A percentile compares a stretch with the other conserved stretches of the same genome.
Evolutionary conservation across 192 early-diverging fungal species (phyloP).

Genomic region (Backusella parvicylindrica): DNA sequence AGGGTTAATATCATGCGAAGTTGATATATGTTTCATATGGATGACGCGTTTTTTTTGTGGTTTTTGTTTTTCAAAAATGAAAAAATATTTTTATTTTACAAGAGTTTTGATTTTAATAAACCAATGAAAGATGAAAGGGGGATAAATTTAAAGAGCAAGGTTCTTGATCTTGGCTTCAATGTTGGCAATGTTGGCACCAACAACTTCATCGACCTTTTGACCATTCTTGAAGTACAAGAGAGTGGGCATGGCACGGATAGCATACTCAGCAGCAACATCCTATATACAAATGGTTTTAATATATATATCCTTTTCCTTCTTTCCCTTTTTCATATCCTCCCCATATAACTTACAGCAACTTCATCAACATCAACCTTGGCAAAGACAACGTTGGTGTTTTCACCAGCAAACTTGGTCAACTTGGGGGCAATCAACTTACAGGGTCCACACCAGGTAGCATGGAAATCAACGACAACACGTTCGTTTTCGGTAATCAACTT

Average conservation of each 20-base stretch:
- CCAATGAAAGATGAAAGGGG: neutral
- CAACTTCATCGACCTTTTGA: conserved; percentile 45
- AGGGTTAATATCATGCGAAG: too few species aligned
- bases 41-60: neutral
- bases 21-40: too few species aligned
- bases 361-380: conserved; percentile 88
- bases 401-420: conserved; percentile 54
- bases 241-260: conserved; percentile 52
- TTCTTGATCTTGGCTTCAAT: conserved; percentile 3
- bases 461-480: conserved; percentile 68
- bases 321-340: neutral
- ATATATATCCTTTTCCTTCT: too few species aligned
- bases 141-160: neutral
- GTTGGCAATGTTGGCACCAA: conserved; percentile 32
- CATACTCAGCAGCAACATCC: conserved; percentile 41
- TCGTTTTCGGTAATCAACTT: conserved; percentile 15
- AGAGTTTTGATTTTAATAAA: too few species aligned
- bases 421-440: conserved; percentile 73
- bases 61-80: neutral
- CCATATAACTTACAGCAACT: conserved; percentile 32
- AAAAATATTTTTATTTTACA: neutral
- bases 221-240: conserved; percentile 56
- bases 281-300: neutral
- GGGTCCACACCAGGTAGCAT: conserved; percentile 84
- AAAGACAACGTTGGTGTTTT: conserved; percentile 57